Evolutionary conservation across 2,329 filamentous ascomycete species (phyloP), one percentile per base, ranked within the genome.

Genomic region (Hypoxylon sp.): DNA sequence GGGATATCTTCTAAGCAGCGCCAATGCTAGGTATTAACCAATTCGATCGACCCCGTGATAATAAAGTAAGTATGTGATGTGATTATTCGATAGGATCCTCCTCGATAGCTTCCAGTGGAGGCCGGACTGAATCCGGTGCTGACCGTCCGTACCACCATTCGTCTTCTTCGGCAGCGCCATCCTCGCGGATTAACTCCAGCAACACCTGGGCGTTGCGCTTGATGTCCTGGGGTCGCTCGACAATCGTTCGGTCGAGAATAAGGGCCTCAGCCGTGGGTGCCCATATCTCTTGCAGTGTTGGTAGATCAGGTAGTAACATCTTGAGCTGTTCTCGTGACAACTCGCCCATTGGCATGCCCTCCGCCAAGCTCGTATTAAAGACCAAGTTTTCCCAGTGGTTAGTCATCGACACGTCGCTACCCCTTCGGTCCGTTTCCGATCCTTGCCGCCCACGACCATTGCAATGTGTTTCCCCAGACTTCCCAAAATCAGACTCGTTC

Each of bases 201-300:
- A 90, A 82, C 22, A 89, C 84, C 65, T 87, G 82, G 11, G 84
- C 84, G 58, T 89, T 89, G 41, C 87, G 82, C 72, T 87, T 87
- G 68, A 90, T 90, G 63, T 89, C 85, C 61, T 84, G 79, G 0
- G 85, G 78, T 20, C 84, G 79, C 60, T 83, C 79, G 5, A 90
- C 87, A 54, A 90, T 85, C 30, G 80, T 81, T 32, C 87, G 80
- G 51, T 88, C 81, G 4, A 89, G 76, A 30, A 90, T 87, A 37
- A 88, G 72, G 3, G 86, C 84, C 71, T 90, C 87, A 17, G 87
- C 87, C 0, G 87, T 89, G 20, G 82, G 79, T n/a, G 84, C 75
- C 87, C 87, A 90, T 37, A 90, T 84, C 51, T 87, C 81, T 62
- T 87, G 85, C 26, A 90, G 71, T 5, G 80, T 77, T 0, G 86